Evolutionary conservation across 805 yeast species (phyloP).

Genomic region (Clavispora santaluciae): DNA sequence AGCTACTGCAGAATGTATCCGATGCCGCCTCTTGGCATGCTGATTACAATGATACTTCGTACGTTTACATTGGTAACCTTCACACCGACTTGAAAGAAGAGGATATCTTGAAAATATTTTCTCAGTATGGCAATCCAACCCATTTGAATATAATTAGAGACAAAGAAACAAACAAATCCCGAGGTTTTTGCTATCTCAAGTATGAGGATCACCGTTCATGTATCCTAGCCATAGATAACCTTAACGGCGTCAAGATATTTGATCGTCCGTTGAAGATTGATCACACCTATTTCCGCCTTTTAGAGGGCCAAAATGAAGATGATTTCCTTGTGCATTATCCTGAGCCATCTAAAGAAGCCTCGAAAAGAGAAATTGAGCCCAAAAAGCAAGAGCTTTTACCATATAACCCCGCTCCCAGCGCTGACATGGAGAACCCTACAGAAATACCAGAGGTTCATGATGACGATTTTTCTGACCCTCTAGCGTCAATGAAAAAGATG

Average conservation of each 20-base stretch:
- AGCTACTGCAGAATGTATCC: conserved; percentile 55
- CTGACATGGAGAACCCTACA: background rate
- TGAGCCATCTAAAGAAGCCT: conserved; percentile 7
- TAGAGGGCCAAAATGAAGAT: conserved; percentile 47
- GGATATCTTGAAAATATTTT: conserved; percentile 72
- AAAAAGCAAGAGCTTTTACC: conserved; percentile 6
- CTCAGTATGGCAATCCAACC: conserved; percentile 86
- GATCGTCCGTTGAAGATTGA: conserved; percentile 57
- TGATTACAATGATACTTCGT: conserved; percentile 73
- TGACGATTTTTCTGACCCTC: conserved; percentile 16
- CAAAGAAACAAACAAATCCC: conserved; percentile 55
- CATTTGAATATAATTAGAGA: conserved; percentile 69
- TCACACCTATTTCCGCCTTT: conserved; percentile 60
- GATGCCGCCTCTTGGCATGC: conserved; percentile 82
- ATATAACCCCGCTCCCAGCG: background rate
- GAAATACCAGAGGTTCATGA: conserved; percentile 26
- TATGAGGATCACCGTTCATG: conserved; percentile 80
- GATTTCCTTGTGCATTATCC: conserved; percentile 31
- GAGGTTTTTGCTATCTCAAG: conserved; percentile 77
- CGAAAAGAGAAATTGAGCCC: background rate
- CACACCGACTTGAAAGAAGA: conserved; percentile 63
- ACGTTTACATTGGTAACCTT: conserved; percentile 71
- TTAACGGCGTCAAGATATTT: conserved; percentile 62
- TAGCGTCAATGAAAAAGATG: background rate
- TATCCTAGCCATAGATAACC: conserved; percentile 81